Percentiles rank a stretch among this genome's conserved stretches.
Evolutionary conservation across 495 filamentous ascomycete genomes (phyloP).

Genomic region (Acidiella bohemica): DNA sequence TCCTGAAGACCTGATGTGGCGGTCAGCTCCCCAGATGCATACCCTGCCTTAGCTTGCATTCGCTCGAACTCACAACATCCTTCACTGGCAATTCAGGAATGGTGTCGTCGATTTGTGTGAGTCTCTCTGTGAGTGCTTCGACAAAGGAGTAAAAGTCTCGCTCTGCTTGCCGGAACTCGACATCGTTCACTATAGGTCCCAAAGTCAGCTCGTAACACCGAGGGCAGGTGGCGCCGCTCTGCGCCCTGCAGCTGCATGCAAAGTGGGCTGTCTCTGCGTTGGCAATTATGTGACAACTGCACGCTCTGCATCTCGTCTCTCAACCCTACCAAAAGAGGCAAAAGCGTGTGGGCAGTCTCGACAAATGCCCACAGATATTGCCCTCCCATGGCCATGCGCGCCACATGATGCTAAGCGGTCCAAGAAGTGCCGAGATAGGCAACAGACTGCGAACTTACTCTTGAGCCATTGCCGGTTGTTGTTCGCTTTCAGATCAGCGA

Average conservation of each 20-base stretch:
- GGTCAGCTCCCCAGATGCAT: too few species aligned
- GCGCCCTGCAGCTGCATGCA: neutral
- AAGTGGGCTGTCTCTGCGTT: slow-evolving; percentile 8
- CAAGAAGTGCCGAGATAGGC: too few species aligned
- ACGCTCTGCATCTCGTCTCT: too few species aligned
- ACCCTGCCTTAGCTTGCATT: too few species aligned
- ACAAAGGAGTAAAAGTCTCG: slow-evolving; percentile 69
- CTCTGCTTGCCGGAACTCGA: slow-evolving; percentile 59
- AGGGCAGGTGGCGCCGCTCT: slow-evolving; percentile 1
- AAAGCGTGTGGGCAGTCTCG: too few species aligned
- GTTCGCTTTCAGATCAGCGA: slow-evolving; percentile 59
- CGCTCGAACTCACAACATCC: slow-evolving; percentile 59
- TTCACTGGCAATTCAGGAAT: slow-evolving; percentile 72
- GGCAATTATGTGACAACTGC: too few species aligned
- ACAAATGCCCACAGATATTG: neutral
- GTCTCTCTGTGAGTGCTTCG: slow-evolving; percentile 51
- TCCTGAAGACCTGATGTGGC: slow-evolving; percentile 59
- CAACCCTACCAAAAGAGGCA: too few species aligned
- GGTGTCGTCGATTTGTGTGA: slow-evolving; percentile 57
- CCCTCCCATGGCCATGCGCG: neutral
- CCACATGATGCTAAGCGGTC: too few species aligned
- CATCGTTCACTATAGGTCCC: slow-evolving; percentile 48
- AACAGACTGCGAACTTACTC: slow-evolving; percentile 43
- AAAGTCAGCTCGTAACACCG: slow-evolving; percentile 4
- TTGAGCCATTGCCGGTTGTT: slow-evolving; percentile 77